Percentiles rank a stretch among this genome's conserved stretches.
Evolutionary conservation across 2,329 filamentous ascomycete species (phyloP).

Genomic region (Aspergillus quadricinctus): DNA sequence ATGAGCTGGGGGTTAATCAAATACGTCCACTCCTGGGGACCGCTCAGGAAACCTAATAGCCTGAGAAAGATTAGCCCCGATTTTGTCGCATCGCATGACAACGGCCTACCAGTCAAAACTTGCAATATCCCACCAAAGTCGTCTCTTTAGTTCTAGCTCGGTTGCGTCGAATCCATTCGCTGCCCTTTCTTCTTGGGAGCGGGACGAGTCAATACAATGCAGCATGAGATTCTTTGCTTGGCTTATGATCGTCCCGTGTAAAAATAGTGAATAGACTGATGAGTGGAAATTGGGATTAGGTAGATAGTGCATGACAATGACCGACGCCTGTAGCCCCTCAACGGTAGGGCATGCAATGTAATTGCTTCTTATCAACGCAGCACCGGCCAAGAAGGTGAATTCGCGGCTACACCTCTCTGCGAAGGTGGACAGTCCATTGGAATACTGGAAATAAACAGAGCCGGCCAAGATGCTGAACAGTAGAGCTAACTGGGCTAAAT

Average conservation of each 20-base stretch:
- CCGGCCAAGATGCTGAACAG: slow-evolving; percentile 33
- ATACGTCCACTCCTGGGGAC: slow-evolving; percentile 44
- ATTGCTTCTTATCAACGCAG: slow-evolving; percentile 29
- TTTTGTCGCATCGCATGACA: not conserved
- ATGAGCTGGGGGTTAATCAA: slow-evolving; percentile 39
- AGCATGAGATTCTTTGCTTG: slow-evolving; percentile 34
- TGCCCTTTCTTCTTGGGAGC: slow-evolving; percentile 12
- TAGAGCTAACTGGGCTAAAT: slow-evolving; percentile 28
- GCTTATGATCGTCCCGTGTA: slow-evolving; percentile 19
- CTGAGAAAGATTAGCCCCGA: slow-evolving; percentile 16
- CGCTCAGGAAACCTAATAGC: slow-evolving; percentile 38
- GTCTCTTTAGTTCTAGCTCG: slow-evolving; percentile 36
- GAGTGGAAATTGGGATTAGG: slow-evolving; percentile 22
- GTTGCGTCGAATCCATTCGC: slow-evolving; percentile 14
- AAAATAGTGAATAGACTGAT: slow-evolving; percentile 21
- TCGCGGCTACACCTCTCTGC: slow-evolving; percentile 24
- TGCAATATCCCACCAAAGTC: slow-evolving; percentile 42
- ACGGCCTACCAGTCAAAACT: slow-evolving; percentile 40
- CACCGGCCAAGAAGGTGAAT: slow-evolving; percentile 25
- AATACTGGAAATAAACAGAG: slow-evolving; percentile 22
- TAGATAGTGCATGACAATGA: slow-evolving; percentile 28
- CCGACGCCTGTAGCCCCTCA: slow-evolving; percentile 30
- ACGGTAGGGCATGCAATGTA: slow-evolving; percentile 26
- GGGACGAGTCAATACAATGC: slow-evolving; percentile 31
- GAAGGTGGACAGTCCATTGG: slow-evolving; percentile 15